A percentile compares a stretch with the other conserved stretches of the same genome.
phyloP scores from a whole-genome alignment of 2,329 filamentous ascomycete species.

The Verticillium klebahnii region DNA sequence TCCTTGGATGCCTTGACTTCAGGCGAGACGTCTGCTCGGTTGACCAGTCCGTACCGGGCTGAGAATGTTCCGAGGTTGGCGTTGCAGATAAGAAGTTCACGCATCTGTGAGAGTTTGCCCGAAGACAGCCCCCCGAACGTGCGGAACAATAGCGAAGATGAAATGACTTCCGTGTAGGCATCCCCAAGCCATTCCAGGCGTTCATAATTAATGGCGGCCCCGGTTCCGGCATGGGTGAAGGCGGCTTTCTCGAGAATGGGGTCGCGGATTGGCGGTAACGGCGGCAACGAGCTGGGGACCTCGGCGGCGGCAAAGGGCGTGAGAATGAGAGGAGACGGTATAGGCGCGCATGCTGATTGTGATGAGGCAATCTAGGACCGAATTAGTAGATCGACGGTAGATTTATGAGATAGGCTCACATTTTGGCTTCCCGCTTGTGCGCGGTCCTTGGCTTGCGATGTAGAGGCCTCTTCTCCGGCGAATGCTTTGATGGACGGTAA shows the following conservation, averaged over 20 bases:
- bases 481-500: background rate
- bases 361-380: background rate
- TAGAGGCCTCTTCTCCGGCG: background rate
- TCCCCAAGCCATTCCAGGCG: slow-evolving; percentile 86
- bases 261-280: slow-evolving; percentile 58
- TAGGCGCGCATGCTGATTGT: background rate
- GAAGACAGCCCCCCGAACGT: slow-evolving; percentile 62
- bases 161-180: slow-evolving; percentile 74
- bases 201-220: slow-evolving; percentile 60
- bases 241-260: slow-evolving; percentile 54
- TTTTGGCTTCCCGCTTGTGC: background rate
- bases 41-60: slow-evolving; percentile 64
- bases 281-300: slow-evolving; percentile 44
- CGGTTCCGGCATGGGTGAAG: slow-evolving; percentile 60
- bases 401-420: background rate
- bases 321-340: slow-evolving; percentile 15
- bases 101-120: slow-evolving; percentile 68
- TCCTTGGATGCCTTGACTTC: slow-evolving; percentile 33
- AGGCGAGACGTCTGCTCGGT: slow-evolving; percentile 52
- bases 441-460: background rate
- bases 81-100: slow-evolving; percentile 79
- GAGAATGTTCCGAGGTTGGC: slow-evolving; percentile 69
- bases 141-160: slow-evolving; percentile 69
- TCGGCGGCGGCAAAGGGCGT: slow-evolving; percentile 47
- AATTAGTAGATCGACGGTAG: background rate